Conservation (phyloP, 2,329 filamentous ascomycete genomes). For the Paraphaeosphaeria minitans region DNA sequence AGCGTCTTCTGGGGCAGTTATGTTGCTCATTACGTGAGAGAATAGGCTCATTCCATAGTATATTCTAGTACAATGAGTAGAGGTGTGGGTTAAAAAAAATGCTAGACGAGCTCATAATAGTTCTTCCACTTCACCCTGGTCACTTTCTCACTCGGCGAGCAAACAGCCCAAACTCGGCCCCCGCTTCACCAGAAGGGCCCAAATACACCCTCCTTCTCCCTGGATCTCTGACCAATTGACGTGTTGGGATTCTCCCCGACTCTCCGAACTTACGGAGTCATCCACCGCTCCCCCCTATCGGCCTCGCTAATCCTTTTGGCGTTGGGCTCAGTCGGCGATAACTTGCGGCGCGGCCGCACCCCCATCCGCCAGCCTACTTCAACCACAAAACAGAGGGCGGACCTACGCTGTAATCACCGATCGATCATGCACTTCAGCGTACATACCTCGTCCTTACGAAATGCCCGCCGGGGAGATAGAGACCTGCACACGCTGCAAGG, state of each 20-base stretch:
- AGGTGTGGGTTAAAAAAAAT: not conserved
- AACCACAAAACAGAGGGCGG: conserved; percentile 3
- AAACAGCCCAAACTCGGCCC: not conserved
- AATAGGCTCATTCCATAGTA: not conserved
- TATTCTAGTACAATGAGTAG: not conserved
- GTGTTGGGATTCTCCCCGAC: not conserved
- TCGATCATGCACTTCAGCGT: no score
- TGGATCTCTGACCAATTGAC: not conserved
- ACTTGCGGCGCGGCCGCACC: not conserved
- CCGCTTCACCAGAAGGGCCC: not conserved
- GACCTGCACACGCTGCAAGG: conserved; percentile 3
- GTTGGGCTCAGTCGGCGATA: conserved; percentile 2
- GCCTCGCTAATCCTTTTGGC: not conserved
- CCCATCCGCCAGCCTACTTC: not conserved
- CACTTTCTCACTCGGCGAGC: not conserved
- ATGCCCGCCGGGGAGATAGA: conserved; percentile 5
- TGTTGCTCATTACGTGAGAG: not conserved
- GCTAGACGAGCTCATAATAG: not conserved
- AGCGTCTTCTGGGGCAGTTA: not conserved
- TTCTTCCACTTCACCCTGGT: not conserved
- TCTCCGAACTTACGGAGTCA: not conserved
- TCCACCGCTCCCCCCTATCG: not conserved
- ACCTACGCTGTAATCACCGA: conserved; percentile 3
- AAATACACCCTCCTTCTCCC: not conserved
- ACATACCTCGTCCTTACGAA: not conserved